Evolutionary conservation across 2,329 filamentous ascomycete species (phyloP).

Genomic region (Xylariaceae sp.): DNA sequence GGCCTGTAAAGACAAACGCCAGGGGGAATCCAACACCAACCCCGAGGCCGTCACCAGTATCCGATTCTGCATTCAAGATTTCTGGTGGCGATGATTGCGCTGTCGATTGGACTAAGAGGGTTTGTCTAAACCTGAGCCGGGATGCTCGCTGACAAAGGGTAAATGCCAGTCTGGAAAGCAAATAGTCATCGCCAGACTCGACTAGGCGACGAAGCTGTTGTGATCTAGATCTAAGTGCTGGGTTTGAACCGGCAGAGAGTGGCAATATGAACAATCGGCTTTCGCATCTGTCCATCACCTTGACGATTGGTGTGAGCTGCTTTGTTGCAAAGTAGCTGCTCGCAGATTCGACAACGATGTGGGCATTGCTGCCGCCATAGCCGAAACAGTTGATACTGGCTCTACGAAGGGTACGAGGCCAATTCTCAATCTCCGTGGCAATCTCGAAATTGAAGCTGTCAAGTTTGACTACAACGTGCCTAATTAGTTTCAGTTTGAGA

Average conservation of each 20-base stretch:
- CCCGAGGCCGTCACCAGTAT: background rate
- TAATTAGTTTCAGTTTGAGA: background rate
- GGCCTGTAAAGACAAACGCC: constrained; percentile 25
- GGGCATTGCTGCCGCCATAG: background rate
- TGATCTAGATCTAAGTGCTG: background rate
- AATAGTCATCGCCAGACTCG: background rate
- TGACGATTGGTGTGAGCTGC: no score
- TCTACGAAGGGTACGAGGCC: background rate
- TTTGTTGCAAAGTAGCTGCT: background rate
- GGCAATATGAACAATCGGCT: background rate
- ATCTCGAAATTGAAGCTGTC: background rate
- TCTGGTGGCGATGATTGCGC: background rate
- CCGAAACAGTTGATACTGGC: constrained; percentile 1
- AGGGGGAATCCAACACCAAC: constrained; percentile 3
- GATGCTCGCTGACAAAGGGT: background rate
- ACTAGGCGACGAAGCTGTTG: background rate
- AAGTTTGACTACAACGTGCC: background rate
- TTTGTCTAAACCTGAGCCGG: no score
- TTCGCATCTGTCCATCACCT: background rate
- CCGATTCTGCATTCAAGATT: background rate
- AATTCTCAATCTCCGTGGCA: background rate
- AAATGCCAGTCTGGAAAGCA: background rate
- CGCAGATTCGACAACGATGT: background rate
- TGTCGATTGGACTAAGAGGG: background rate
- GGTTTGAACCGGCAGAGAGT: background rate